These are phyloP conservation scores for Lepidium africanum DNA, from an alignment of 345 rosid species.

Conservation along the genomic window DNA sequence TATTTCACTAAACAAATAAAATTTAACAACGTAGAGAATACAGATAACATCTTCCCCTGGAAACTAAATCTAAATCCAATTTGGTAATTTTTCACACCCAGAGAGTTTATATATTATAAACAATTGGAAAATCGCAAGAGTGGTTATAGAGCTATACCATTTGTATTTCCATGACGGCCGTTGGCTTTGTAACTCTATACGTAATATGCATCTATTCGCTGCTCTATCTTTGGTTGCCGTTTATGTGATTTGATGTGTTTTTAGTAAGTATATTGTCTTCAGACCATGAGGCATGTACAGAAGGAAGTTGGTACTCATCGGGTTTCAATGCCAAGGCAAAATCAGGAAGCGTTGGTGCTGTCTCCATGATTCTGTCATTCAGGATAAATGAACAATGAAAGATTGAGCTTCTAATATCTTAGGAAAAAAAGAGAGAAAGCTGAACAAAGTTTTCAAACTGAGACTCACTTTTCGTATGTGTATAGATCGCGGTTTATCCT, in stretches of 20 bases:
- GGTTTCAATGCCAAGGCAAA: constrained; percentile 87
- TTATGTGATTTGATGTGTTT: constrained; percentile 1
- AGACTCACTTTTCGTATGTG: constrained; percentile 73
- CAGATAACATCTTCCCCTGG: constrained; percentile 8
- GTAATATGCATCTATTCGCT: constrained; percentile 14
- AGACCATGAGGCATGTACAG: constrained; percentile 48
- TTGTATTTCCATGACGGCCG: constrained; percentile 14
- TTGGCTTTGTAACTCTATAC: constrained; percentile 16
- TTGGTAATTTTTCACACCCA: constrained; percentile 1
- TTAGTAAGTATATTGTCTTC: constrained; percentile 6
- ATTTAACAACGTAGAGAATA: constrained; percentile 1
- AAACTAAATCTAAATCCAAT: constrained; percentile 10
- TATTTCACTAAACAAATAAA: background rate
- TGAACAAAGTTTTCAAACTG: background rate
- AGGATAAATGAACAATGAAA: background rate
- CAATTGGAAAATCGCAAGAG: constrained; percentile 9
- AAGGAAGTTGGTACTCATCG: constrained; percentile 77
- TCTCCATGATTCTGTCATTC: constrained; percentile 72
- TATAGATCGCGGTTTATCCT: constrained; percentile 89
- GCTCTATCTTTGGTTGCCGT: constrained; percentile 19
- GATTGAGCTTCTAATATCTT: background rate
- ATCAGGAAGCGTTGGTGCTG: constrained; percentile 90
- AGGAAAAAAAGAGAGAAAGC: background rate
- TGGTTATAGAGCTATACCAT: constrained; percentile 20
- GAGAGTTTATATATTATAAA: constrained; percentile 5